Conservation (phyloP, 2,329 filamentous ascomycete genomes). For the Alternaria triticimaculans region DNA sequence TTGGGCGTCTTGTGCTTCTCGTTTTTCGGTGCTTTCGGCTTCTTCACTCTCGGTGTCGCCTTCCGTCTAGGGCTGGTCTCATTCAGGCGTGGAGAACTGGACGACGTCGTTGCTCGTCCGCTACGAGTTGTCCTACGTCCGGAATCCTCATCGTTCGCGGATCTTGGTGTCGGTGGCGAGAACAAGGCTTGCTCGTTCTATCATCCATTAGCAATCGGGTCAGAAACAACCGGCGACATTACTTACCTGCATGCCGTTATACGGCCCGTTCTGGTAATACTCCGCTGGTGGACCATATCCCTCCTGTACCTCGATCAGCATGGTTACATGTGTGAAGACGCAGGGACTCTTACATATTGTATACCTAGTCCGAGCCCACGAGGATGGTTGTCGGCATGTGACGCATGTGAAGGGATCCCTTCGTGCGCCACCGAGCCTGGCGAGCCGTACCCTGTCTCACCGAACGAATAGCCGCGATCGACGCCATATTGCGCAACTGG, state of each 20-base stretch:
- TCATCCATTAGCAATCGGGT: slow-evolving; percentile 22
- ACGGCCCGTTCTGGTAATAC: slow-evolving; percentile 38
- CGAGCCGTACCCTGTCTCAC: slow-evolving; percentile 41
- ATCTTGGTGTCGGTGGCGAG: slow-evolving; percentile 54
- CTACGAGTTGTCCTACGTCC: slow-evolving; percentile 50
- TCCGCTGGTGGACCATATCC: slow-evolving; percentile 36
- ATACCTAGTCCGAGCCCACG: slow-evolving; percentile 36
- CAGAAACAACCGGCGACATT: neutral
- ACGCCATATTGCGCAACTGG: slow-evolving; percentile 54
- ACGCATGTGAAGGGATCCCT: slow-evolving; percentile 34
- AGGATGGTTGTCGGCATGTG: slow-evolving; percentile 32
- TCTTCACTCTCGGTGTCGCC: slow-evolving; percentile 49
- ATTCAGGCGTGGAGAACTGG: slow-evolving; percentile 31
- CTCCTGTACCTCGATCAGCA: slow-evolving; percentile 38
- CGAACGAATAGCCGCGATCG: slow-evolving; percentile 46
- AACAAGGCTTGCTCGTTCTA: slow-evolving; percentile 38
- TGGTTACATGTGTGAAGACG: slow-evolving; percentile 3
- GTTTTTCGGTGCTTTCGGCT: slow-evolving; percentile 53
- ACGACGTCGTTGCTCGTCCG: slow-evolving; percentile 29
- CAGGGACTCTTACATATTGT: slow-evolving; percentile 39
- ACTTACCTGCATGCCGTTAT: slow-evolving; percentile 36
- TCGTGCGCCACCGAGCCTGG: slow-evolving; percentile 36
- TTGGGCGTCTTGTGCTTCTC: slow-evolving; percentile 59
- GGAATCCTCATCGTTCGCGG: slow-evolving; percentile 50
- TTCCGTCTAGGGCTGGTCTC: slow-evolving; percentile 36